Evolutionary conservation across 2,329 filamentous ascomycete genomes (phyloP).

Genomic region (Corniculantispora saksenae): DNA sequence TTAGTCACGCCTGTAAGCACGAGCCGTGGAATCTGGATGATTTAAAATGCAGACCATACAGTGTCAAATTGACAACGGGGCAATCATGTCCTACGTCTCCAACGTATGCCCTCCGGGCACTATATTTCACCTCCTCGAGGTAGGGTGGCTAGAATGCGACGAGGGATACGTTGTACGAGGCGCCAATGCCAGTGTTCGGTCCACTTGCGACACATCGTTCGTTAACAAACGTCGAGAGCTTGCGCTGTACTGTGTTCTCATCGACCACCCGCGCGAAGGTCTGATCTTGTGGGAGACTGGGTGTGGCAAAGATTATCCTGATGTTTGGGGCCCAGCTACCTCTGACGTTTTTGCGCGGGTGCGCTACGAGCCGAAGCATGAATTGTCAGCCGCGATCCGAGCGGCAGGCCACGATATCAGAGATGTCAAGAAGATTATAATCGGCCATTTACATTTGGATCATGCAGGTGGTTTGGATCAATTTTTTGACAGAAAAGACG

Average conservation of each 20-base stretch:
- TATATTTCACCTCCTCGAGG: background rate
- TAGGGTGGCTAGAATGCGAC: background rate
- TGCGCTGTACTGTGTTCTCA: conserved; percentile 2
- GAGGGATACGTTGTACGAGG: background rate
- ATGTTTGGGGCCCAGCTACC: conserved; percentile 23
- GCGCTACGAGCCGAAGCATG: conserved; percentile 22
- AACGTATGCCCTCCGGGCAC: background rate
- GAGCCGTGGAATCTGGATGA: background rate
- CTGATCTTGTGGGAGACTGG: conserved; percentile 25
- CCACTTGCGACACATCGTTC: background rate
- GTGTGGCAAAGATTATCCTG: conserved; percentile 23
- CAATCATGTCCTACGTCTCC: background rate
- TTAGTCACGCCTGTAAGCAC: background rate
- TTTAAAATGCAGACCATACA: background rate
- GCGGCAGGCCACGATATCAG: conserved; percentile 39
- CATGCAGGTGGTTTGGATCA: conserved; percentile 50
- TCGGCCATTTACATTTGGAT: conserved; percentile 49
- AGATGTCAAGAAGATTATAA: conserved; percentile 47
- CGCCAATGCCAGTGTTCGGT: background rate
- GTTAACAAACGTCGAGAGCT: background rate
- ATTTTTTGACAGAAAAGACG: conserved; percentile 39
- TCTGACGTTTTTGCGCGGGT: conserved; percentile 24
- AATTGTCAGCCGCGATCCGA: conserved; percentile 23
- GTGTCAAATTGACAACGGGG: background rate
- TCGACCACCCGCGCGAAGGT: conserved; percentile 25